phyloP scores from a whole-genome alignment of 768 basidiomycete genomes.

The Kwoniella dendrophila region DNA sequence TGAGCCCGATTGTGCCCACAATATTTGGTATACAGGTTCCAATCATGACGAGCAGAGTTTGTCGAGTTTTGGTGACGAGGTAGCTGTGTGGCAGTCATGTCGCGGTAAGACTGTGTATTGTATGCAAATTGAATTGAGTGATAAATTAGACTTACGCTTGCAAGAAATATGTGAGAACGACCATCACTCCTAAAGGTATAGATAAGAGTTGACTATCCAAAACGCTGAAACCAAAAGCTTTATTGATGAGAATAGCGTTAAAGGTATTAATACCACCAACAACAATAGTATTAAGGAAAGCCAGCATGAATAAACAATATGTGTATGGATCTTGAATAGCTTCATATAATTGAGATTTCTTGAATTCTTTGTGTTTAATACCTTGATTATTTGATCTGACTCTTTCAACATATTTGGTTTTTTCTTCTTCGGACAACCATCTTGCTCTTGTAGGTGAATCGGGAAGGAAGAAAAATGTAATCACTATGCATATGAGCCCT shows the following conservation, averaged over 20 bases:
- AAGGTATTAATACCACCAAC: slow-evolving; percentile 41
- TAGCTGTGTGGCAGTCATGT: slow-evolving; percentile 34
- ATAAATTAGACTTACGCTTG: slow-evolving; percentile 20
- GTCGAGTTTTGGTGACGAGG: slow-evolving; percentile 54
- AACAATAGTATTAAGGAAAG: slow-evolving; percentile 58
- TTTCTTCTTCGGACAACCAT: slow-evolving; percentile 57
- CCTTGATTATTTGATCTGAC: slow-evolving; percentile 63
- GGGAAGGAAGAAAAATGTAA: slow-evolving; percentile 30
- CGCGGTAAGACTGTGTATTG: too few species aligned
- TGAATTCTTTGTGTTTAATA: slow-evolving; percentile 62
- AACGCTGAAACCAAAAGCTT: slow-evolving; percentile 38
- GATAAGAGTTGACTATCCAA: slow-evolving; percentile 56
- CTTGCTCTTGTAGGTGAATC: slow-evolving; percentile 31
- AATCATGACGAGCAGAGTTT: slow-evolving; percentile 60
- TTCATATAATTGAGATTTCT: slow-evolving; percentile 57
- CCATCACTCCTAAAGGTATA: slow-evolving; percentile 25
- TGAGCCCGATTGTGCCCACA: slow-evolving; percentile 61
- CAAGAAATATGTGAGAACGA: slow-evolving; percentile 23
- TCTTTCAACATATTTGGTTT: slow-evolving; percentile 32
- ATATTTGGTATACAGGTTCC: slow-evolving; percentile 62
- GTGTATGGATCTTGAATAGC: slow-evolving; percentile 60
- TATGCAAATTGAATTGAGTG: too few species aligned
- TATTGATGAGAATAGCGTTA: slow-evolving; percentile 33
- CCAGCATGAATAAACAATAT: slow-evolving; percentile 59
- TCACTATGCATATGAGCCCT: slow-evolving; percentile 1